Evolutionary conservation across 495 filamentous ascomycete species (phyloP), one percentile per base, ranked within the genome.

Genomic region (Aspergillus wentii): DNA sequence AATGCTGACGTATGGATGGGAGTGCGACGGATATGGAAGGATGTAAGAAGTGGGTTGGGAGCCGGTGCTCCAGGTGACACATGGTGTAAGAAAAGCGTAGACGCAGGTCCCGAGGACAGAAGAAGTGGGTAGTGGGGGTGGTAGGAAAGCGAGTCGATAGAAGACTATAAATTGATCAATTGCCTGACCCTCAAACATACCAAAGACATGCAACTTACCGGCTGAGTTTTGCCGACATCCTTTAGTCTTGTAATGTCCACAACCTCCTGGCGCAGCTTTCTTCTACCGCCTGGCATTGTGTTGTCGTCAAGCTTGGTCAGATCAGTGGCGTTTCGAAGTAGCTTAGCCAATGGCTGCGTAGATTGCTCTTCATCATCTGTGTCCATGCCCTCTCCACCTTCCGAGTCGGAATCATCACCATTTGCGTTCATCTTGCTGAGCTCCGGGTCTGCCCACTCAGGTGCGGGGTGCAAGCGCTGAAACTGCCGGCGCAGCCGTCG

Each of bases 71-170:
- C 76, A 11, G 88, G 79, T 14, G 80, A 80, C 49, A 97, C 78
- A 47, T 95, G 90, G 61, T 97, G 86, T 18, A 98, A 72, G 57
- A 80, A 89, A 41, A 97, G 72, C 10, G 88, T 83, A 20, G 85
- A 86, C 30, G 88, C 82, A 19, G 80, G 80, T 17, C 88, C 90
- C 21, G 88, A 86, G 35, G 89, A 92, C 44, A 98, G 80, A 22
- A 98, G 72, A 22, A 98, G 79, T 2, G 92, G 87, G 48, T 88
- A 81, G 36, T 74, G 68, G 20, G 91, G 90, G 66, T 98, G 92
- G 74, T 96, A 95, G 10, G 72, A 72, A 25, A 98, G 80, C 13
- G 88, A 88, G 16, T 81, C 82, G 51, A 96, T 78, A 10, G 85
- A 76, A 11, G 87, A 94, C 68, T 35, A 29, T 32, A 15, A 27